Evolutionary conservation across 352 stramenopile species (phyloP), one percentile per base, ranked within the genome.

Genomic region (Phytophthora multivora): DNA sequence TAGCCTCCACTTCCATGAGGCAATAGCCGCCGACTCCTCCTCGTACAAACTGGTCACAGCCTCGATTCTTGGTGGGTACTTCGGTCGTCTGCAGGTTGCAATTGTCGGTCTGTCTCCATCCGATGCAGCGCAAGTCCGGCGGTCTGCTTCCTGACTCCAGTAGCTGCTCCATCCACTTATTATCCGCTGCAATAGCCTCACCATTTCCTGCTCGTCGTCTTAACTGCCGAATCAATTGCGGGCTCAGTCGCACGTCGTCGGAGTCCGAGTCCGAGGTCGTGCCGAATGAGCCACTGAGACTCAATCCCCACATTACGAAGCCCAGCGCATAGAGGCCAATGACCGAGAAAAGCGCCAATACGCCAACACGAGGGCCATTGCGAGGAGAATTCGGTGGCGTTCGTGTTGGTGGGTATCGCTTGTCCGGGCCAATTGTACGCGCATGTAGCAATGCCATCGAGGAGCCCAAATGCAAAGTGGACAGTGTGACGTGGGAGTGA

Each of bases 271-370:
- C 40, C 18, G 45, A 47, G 26, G n/a, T 26, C 31, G 54, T n/a
- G 9, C 21, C 13, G 16, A 66, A 59, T 18, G 57, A 62, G 28
- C 42, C 43, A 36, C 53, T 58, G 0, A 66, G 16, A 62, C 35
- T 51, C 23, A 73, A 2, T 5, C 59, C 43, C 59, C 64, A 77
- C 5, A 69, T 36, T n/a, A 77, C 40, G 38, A 71, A 69, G 13
- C 69, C 64, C 23, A 74, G 3, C 0, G 60, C 45, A 42, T 77
- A 74, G 5, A 77, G 28, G 0, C 59, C 69, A 42, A 74, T 59
- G 23, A 56, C 35, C 8, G 69, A 65, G 59, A 69, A 72, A 9
- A 77, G 61, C 36, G 56, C 26, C 25, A 66, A 62, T 23, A 63
- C 18, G 7, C 66, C 46, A 7, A 66, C 36, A 19, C 66, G 60